Evolutionary conservation across 1,139 yeast genomes (phyloP).

Genomic region (Scheffersomyces lignicola): DNA sequence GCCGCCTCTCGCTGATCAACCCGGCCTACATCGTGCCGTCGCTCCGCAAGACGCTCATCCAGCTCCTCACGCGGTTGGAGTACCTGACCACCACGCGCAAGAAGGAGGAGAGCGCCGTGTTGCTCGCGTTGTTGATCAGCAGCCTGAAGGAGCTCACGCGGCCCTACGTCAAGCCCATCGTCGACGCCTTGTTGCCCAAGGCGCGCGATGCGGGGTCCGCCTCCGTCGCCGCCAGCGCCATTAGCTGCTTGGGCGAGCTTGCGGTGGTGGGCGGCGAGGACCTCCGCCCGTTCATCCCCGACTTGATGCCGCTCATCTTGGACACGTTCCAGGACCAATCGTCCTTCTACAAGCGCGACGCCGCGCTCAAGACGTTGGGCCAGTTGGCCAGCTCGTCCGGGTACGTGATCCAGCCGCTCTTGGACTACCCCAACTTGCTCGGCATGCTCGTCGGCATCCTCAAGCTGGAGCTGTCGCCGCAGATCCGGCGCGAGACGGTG

Average conservation of each 20-base stretch:
- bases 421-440: slow-evolving; percentile 86
- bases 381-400: slow-evolving; percentile 90
- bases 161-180: slow-evolving; percentile 88
- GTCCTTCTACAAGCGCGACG: slow-evolving; percentile 80
- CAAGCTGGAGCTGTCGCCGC: slow-evolving; percentile 73
- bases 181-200: slow-evolving; percentile 77
- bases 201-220: slow-evolving; percentile 66
- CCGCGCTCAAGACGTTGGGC: slow-evolving; percentile 85
- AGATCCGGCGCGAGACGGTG: slow-evolving; percentile 83
- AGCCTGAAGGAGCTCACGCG: slow-evolving; percentile 78
- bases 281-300: slow-evolving; percentile 67
- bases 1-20: slow-evolving; percentile 79
- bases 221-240: slow-evolving; percentile 82
- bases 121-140: slow-evolving; percentile 71
- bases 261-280: slow-evolving; percentile 89
- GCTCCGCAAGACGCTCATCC: slow-evolving; percentile 80
- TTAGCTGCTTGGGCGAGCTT: slow-evolving; percentile 86
- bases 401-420: slow-evolving; percentile 88
- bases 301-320: slow-evolving; percentile 82
- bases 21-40: slow-evolving; percentile 97
- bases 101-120: slow-evolving; percentile 83
- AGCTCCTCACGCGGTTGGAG: slow-evolving; percentile 79
- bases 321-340: slow-evolving; percentile 92
- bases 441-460: slow-evolving; percentile 80
- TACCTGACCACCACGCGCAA: slow-evolving; percentile 74